Evolutionary conservation across 2,329 filamentous ascomycete species (phyloP).

Genomic region (Capronia coronata): DNA sequence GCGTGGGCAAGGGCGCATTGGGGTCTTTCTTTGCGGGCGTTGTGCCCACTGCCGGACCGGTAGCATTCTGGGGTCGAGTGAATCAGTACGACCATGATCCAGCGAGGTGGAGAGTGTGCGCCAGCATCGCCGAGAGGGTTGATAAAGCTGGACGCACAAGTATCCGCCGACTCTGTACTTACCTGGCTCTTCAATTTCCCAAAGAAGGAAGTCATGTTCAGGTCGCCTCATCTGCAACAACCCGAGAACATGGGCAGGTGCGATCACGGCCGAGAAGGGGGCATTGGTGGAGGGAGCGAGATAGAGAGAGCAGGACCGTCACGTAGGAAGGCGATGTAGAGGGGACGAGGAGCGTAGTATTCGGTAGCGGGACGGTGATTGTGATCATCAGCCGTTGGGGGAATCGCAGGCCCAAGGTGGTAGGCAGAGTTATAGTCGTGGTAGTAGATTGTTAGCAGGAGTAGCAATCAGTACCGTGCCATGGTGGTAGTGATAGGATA

Average conservation of each 20-base stretch:
- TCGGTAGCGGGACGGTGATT: conserved; percentile 7
- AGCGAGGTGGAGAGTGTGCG: conserved; percentile 1
- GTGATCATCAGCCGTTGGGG: conserved; percentile 12
- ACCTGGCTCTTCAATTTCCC: conserved; percentile 46
- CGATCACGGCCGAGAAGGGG: conserved; percentile 10
- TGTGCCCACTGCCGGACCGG: conserved; percentile 15
- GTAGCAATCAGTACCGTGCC: conserved; percentile 8
- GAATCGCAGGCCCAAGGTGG: conserved; percentile 6
- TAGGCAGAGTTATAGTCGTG: not conserved
- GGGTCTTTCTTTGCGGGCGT: conserved; percentile 54
- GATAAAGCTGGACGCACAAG: not conserved
- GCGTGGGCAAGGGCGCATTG: conserved; percentile 51
- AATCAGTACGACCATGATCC: conserved; percentile 2
- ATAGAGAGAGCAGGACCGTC: not conserved
- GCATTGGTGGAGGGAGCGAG: conserved; percentile 7
- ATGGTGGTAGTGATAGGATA: not conserved
- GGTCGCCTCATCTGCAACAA: conserved; percentile 27
- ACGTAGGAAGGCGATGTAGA: not conserved
- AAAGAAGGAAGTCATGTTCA: conserved; percentile 49
- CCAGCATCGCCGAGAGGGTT: not conserved
- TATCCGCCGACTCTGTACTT: not conserved
- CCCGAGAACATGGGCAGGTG: conserved; percentile 22
- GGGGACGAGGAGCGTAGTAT: conserved; percentile 1
- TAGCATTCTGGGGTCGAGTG: conserved; percentile 23
- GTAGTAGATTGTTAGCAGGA: conserved; percentile 2